A percentile compares a stretch with the other conserved stretches of the same genome.
These are phyloP conservation scores for Globisporangium takayamanum DNA, from an alignment of 352 stramenopile species.

Conservation along the genomic window DNA sequence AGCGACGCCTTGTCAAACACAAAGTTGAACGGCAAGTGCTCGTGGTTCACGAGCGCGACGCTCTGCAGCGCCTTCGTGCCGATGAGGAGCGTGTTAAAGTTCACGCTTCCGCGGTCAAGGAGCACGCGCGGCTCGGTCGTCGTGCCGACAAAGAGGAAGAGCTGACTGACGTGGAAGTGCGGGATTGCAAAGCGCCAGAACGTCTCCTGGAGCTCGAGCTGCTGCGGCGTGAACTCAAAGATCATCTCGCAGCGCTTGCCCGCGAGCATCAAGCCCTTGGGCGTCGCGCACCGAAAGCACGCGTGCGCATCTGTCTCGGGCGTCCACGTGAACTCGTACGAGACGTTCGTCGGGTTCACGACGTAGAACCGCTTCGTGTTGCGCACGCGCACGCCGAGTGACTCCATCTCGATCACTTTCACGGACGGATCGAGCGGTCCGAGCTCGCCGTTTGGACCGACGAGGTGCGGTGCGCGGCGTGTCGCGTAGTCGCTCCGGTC, in stretches of 20 bases:
- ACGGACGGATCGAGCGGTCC: constrained; percentile 82
- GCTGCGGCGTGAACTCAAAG: constrained; percentile 94
- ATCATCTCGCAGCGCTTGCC: constrained; percentile 93
- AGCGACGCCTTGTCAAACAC: constrained; percentile 89
- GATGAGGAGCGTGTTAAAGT: constrained; percentile 91
- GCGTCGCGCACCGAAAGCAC: constrained; percentile 87
- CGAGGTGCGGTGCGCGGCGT: constrained; percentile 50
- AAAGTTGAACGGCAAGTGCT: constrained; percentile 93
- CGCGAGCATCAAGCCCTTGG: constrained; percentile 88
- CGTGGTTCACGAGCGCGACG: constrained; percentile 88
- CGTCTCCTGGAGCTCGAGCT: constrained; percentile 85
- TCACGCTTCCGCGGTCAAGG: constrained; percentile 84
- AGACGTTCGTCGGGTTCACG: constrained; percentile 90
- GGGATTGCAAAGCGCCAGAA: constrained; percentile 91
- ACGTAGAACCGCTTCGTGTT: constrained; percentile 93
- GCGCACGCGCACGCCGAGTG: constrained; percentile 82
- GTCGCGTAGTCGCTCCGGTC: constrained; percentile 85
- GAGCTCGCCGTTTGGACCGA: constrained; percentile 78
- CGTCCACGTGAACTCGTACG: constrained; percentile 93
- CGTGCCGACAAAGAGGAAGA: constrained; percentile 90
- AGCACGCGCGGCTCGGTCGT: constrained; percentile 88
- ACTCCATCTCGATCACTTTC: constrained; percentile 91
- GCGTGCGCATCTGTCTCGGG: constrained; percentile 62
- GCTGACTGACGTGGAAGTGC: constrained; percentile 83
- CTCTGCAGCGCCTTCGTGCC: constrained; percentile 82